A percentile compares a stretch with the other conserved stretches of the same genome.
Evolutionary conservation across 768 basidiomycete species (phyloP).

Genomic region (Pleurotus salmoneostramineus): DNA sequence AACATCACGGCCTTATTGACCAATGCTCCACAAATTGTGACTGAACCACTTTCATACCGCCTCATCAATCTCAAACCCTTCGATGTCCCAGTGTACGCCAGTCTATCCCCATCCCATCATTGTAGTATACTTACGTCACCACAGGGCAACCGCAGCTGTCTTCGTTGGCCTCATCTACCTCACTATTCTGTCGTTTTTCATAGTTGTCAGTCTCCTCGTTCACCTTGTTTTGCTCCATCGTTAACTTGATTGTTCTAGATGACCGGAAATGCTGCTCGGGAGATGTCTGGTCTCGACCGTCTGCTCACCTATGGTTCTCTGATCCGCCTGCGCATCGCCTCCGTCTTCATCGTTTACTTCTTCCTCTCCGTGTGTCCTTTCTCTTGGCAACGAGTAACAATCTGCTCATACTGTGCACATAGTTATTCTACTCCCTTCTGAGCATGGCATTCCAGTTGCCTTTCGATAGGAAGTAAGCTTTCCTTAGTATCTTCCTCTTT

Average conservation of each 20-base stretch:
- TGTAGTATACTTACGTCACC: background rate
- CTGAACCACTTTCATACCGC: constrained; percentile 43
- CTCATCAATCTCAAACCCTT: constrained; percentile 53
- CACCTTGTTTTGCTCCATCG: background rate
- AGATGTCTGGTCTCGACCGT: constrained; percentile 29
- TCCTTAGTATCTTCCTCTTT: background rate
- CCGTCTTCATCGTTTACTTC: constrained; percentile 29
- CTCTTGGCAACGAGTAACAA: background rate
- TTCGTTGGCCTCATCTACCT: constrained; percentile 55
- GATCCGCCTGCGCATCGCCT: constrained; percentile 24
- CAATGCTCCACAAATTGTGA: constrained; percentile 45
- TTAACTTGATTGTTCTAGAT: constrained; percentile 2
- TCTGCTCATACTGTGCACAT: background rate
- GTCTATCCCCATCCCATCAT: too few relatives aligned
- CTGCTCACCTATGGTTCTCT: constrained; percentile 26
- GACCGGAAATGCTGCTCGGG: constrained; percentile 23
- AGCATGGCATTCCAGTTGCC: constrained; percentile 59
- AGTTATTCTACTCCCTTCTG: constrained; percentile 58
- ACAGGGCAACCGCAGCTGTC: constrained; percentile 47
- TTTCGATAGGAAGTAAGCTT: constrained; percentile 40
- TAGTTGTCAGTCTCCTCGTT: constrained; percentile 28
- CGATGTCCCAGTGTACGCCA: constrained; percentile 50
- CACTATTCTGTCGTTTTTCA: constrained; percentile 40
- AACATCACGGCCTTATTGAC: constrained; percentile 31
- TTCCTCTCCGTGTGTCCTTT: constrained; percentile 27